These are phyloP conservation scores for Tylopilus sp. DNA, from an alignment of 768 basidiomycete genomes.

Conservation along the genomic window DNA sequence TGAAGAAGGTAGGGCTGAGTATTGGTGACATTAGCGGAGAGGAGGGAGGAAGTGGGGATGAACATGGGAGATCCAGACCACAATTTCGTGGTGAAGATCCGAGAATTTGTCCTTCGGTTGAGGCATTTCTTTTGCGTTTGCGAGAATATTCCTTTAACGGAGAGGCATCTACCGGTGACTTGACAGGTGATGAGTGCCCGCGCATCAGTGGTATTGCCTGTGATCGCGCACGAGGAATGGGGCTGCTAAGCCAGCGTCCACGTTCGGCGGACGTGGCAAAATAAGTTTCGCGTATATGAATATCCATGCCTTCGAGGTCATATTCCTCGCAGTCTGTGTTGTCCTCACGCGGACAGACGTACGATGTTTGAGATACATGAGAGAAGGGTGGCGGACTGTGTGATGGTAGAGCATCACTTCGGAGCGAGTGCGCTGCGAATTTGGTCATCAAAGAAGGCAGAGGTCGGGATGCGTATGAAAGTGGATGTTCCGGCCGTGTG, in stretches of 20 bases:
- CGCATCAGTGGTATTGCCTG: conserved; percentile 11
- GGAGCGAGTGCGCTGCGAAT: conserved; percentile 4
- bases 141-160: conserved; percentile 1
- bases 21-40: conserved; percentile 45
- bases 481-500: not conserved
- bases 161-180: conserved; percentile 3
- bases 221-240: conserved; percentile 27
- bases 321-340: conserved; percentile 26
- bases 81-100: conserved; percentile 3
- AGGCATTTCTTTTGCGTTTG: not conserved
- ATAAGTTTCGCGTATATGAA: conserved; percentile 44
- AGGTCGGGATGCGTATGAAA: conserved; percentile 1
- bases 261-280: conserved; percentile 57
- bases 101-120: not conserved
- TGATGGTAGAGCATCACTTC: not conserved
- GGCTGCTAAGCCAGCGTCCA: conserved; percentile 55
- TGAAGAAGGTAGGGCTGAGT: conserved; percentile 34
- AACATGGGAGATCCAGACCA: conserved; percentile 19
- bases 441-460: conserved; percentile 21
- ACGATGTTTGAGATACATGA: not conserved
- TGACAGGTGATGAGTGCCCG: conserved; percentile 25
- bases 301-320: conserved; percentile 32
- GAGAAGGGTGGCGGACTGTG: conserved; percentile 4
- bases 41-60: conserved; percentile 35
- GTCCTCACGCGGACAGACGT: conserved; percentile 9